Evolutionary conservation across 2,329 filamentous ascomycete genomes (phyloP), one percentile per base, ranked within the genome.

Genomic region (Colletotrichum plurivorum): DNA sequence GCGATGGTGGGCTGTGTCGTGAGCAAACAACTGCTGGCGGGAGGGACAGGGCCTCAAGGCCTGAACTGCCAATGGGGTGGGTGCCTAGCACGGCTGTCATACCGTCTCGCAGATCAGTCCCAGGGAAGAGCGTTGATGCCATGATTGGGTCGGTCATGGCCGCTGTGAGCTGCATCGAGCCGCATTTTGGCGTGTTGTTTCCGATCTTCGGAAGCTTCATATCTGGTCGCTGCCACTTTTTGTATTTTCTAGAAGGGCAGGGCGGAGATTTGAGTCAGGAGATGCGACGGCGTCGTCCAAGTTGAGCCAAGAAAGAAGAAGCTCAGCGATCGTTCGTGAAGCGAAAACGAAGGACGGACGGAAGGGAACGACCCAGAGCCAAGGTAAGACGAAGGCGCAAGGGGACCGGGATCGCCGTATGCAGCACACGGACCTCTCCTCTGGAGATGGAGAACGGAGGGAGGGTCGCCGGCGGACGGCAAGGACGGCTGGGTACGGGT

Each of bases 401-500:
- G 54, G 49, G 39, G 25, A 48, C 25, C 59, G 49, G 59, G 59
- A 62, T 62, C 59, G 59, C 49, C 59, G 59, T 54, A 16, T 45
- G 59, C 59, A 46, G 49, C 39, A 27, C 59, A 62, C 59, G 49
- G 48, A 22, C 59, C 57, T 51, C 58, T 53, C 59, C 57, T 51
- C 58, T 53, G 27, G 18, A 25, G 18, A n/a, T 59, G 46, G n/a
- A 36, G 46, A 48, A 48, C 53, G 39, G 27, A 25, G 52, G 53
- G n/a, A 43, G 52, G 13, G 39, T n/a, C 41, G 16, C n/a, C 43
- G 12, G 22, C 31, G 41, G 48, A 60, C 54, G 66, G 60, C 53
- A 59, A 65, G n/a, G 54, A 59, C 60, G 65, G 61, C 61, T 69
- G 60, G 54, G 61, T 55, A 65, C 54, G 61, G 66, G 61, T 60